Conservation (phyloP, 2,329 filamentous ascomycete species). For the Chalaropsis ovoidea region DNA sequence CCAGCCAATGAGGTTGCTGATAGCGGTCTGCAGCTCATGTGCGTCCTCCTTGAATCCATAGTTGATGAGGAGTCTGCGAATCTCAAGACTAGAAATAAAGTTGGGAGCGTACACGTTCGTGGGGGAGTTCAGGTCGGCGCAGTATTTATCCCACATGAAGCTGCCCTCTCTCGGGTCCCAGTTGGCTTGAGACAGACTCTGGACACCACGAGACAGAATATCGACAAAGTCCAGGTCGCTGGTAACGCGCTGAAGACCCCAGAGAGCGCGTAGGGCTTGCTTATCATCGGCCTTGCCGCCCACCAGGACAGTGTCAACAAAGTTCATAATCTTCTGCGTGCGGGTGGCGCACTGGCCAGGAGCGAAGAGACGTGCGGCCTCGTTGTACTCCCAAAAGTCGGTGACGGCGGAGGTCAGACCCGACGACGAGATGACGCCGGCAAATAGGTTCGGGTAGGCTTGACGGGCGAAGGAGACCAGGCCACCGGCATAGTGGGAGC, state of each 20-base stretch:
- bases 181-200: conserved; percentile 40
- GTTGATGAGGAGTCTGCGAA: conserved; percentile 33
- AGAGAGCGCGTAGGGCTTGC: conserved; percentile 38
- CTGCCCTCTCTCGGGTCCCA: conserved; percentile 43
- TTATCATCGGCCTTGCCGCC: conserved; percentile 34
- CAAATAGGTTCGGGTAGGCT: conserved; percentile 68
- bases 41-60: conserved; percentile 37
- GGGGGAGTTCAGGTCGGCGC: conserved; percentile 38
- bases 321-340: conserved; percentile 47
- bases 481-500: conserved; percentile 73
- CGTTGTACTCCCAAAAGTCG: conserved; percentile 59
- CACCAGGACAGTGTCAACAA: conserved; percentile 44
- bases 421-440: conserved; percentile 68
- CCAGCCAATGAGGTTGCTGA: conserved; percentile 47
- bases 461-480: conserved; percentile 68
- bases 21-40: conserved; percentile 34
- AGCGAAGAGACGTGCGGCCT: conserved; percentile 41
- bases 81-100: neutral
- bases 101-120: no score
- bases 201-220: conserved; percentile 36
- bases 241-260: conserved; percentile 38
- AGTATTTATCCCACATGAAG: conserved; percentile 40
- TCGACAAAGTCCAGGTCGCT: conserved; percentile 42
- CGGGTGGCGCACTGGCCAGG: conserved; percentile 53
- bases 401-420: conserved; percentile 68